phyloP scores from a whole-genome alignment of 495 filamentous ascomycete species.

The Cladorrhinum samala region DNA sequence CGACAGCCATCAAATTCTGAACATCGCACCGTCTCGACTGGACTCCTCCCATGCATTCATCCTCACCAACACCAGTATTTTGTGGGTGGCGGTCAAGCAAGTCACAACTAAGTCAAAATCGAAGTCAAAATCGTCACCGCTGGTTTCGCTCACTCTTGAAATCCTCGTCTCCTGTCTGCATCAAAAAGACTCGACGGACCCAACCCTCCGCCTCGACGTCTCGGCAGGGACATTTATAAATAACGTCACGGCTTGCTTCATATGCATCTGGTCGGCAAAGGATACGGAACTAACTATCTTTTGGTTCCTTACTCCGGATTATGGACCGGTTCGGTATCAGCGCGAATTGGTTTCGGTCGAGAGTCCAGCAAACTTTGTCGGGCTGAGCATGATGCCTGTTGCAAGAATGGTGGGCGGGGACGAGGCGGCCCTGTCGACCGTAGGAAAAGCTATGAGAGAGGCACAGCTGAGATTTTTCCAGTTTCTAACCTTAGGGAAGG shows the following conservation, averaged over 20 bases:
- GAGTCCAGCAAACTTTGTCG: conserved; percentile 9
- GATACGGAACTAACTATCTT: conserved; percentile 19
- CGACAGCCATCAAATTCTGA: conserved; percentile 43
- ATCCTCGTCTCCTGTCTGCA: conserved; percentile 40
- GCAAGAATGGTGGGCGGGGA: conserved; percentile 3
- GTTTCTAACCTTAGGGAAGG: conserved; percentile 21
- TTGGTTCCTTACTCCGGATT: conserved; percentile 23
- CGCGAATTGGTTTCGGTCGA: conserved; percentile 16
- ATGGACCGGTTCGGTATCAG: conserved; percentile 17
- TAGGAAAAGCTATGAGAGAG: conserved; percentile 4
- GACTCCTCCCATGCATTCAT: conserved; percentile 49
- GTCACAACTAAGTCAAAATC: not conserved
- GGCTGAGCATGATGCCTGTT: conserved; percentile 20
- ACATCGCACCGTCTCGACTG: conserved; percentile 41
- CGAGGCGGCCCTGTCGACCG: not conserved
- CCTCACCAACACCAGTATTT: conserved; percentile 42
- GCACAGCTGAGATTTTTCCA: conserved; percentile 25
- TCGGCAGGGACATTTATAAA: conserved; percentile 18
- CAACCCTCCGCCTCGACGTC: conserved; percentile 31
- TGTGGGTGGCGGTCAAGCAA: conserved; percentile 24
- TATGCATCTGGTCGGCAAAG: conserved; percentile 20
- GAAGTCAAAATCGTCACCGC: not conserved
- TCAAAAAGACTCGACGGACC: conserved; percentile 35
- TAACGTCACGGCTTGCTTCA: conserved; percentile 20
- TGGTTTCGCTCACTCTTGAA: conserved; percentile 17